Percentiles rank a stretch among this genome's conserved stretches.
Conservation (phyloP, 108 stramenopile genomes). For the Hondaea fermentalgiana region DNA sequence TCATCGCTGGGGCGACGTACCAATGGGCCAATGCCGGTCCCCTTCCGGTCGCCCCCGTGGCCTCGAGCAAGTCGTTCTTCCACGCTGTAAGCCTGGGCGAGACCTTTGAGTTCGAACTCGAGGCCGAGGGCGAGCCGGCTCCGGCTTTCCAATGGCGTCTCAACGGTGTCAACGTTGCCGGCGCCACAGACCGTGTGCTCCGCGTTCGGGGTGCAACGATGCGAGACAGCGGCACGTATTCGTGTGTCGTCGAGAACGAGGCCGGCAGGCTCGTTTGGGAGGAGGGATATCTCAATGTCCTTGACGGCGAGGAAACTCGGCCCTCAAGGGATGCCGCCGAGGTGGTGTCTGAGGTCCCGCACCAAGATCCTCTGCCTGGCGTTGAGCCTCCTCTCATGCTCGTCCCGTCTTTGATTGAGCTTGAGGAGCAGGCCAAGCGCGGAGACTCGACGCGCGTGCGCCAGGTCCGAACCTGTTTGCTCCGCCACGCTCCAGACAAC, state of each 20-base stretch:
- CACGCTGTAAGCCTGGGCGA: not conserved
- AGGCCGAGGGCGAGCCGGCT: not conserved
- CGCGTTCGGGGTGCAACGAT: not conserved
- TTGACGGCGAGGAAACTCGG: not conserved
- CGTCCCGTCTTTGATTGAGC: not conserved
- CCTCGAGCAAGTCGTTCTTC: not conserved
- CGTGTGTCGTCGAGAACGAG: constrained; percentile 6
- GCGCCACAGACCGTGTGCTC: not conserved
- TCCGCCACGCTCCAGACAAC: not conserved
- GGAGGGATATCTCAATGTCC: not conserved
- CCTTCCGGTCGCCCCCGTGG: too few relatives aligned
- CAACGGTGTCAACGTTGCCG: not conserved
- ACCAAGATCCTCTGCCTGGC: not conserved
- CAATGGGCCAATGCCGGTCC: too few relatives aligned
- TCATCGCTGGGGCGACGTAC: too few relatives aligned
- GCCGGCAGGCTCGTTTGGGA: not conserved
- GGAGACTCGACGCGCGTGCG: not conserved
- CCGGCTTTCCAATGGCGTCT: not conserved
- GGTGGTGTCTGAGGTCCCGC: not conserved
- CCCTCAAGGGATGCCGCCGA: not conserved
- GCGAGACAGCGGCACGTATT: constrained; percentile 4
- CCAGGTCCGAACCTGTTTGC: not conserved
- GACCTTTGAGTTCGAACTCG: not conserved
- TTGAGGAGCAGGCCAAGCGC: not conserved
- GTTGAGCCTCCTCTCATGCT: not conserved